Evolutionary conservation across 192 early-diverging fungal species (phyloP).

Genomic region (Rhizophagus prolifer): DNA sequence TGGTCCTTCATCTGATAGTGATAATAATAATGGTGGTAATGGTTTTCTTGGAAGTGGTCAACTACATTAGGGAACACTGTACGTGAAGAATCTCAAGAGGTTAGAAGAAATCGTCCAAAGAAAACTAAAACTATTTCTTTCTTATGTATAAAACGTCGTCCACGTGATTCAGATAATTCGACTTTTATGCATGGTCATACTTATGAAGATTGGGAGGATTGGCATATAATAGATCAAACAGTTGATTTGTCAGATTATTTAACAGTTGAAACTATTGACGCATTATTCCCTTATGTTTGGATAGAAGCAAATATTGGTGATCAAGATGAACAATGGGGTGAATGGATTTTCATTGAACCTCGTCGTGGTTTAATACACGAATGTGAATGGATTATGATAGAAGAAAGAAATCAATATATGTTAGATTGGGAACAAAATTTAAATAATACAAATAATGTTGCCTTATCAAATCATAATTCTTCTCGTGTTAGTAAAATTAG

Average conservation of each 20-base stretch:
- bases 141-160: slow-evolving; percentile 1
- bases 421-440: neutral
- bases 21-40: neutral
- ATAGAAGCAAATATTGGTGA: slow-evolving; percentile 5
- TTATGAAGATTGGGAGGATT: slow-evolving; percentile 5
- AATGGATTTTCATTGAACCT: slow-evolving; percentile 29
- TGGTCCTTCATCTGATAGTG: neutral
- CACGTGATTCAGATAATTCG: neutral
- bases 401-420: slow-evolving; percentile 11
- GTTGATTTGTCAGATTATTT: slow-evolving; percentile 5
- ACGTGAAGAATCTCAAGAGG: neutral
- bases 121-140: neutral
- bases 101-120: neutral
- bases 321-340: slow-evolving; percentile 21
- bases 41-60: neutral
- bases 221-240: slow-evolving; percentile 10
- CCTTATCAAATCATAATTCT: neutral
- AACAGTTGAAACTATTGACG: slow-evolving; percentile 22
- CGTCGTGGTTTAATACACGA: neutral
- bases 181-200: neutral
- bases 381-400: slow-evolving; percentile 28
- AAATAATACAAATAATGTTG: neutral
- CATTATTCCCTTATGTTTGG: slow-evolving; percentile 28
- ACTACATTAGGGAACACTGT: neutral
- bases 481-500: neutral